Conservation (phyloP, 805 yeast species). For the Cephaloascus albidus region DNA sequence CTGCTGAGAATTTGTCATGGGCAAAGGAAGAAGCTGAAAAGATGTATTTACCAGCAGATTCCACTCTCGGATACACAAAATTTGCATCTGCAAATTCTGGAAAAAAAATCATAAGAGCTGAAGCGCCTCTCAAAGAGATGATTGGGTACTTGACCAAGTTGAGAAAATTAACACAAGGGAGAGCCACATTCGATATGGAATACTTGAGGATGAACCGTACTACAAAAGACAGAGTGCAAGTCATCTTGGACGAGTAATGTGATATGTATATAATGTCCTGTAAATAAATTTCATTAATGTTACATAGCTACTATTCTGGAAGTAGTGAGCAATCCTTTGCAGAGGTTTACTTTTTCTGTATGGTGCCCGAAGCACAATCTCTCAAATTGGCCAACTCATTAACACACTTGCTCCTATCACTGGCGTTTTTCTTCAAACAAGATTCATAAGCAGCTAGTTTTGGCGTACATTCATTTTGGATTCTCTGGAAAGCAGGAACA, state of each 20-base stretch:
- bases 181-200: constrained; percentile 76
- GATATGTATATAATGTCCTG: too few relatives aligned
- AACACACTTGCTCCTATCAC: constrained; percentile 40
- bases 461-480: constrained; percentile 51
- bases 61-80: constrained; percentile 35
- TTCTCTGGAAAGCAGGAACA: constrained; percentile 67
- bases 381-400: constrained; percentile 47
- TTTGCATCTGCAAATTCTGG: constrained; percentile 6
- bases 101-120: constrained; percentile 60
- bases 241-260: constrained; percentile 8
- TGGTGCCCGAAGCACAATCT: constrained; percentile 40
- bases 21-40: constrained; percentile 48
- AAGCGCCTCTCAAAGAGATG: constrained; percentile 84
- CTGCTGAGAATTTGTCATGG: constrained; percentile 29
- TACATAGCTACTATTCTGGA: too few relatives aligned
- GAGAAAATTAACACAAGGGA: constrained; percentile 81
- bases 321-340: too few relatives aligned
- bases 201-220: constrained; percentile 67
- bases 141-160: constrained; percentile 75
- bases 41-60: constrained; percentile 70
- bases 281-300: too few relatives aligned
- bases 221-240: constrained; percentile 35
- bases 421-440: constrained; percentile 44
- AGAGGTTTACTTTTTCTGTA: neutral
- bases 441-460: constrained; percentile 54